Percentiles rank a stretch among this genome's conserved stretches.
Evolutionary conservation across 495 filamentous ascomycete species (phyloP).

Genomic region (Aspergillus indologenus): DNA sequence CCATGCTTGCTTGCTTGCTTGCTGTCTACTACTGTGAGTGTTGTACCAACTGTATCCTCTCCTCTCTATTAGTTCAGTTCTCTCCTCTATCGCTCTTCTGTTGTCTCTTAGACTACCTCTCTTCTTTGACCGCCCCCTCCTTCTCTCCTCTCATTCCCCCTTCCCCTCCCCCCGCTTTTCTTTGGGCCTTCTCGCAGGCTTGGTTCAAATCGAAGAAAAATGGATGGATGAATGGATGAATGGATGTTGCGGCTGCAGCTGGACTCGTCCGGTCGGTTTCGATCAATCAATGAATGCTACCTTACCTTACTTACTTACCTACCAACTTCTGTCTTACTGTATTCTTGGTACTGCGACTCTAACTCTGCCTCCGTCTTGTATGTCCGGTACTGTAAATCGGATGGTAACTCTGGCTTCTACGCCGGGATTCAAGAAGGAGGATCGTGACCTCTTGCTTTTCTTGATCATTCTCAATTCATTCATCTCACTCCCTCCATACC

Average conservation of each 20-base stretch:
- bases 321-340: neutral
- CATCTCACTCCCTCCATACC: neutral
- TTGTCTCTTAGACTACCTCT: too few relatives aligned
- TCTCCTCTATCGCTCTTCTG: neutral
- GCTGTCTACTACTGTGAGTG: too few relatives aligned
- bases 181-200: constrained; percentile 27
- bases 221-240: neutral
- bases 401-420: neutral
- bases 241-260: constrained; percentile 15
- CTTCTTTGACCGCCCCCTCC: constrained; percentile 16
- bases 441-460: neutral
- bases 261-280: constrained; percentile 9
- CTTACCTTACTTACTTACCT: neutral
- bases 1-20: neutral
- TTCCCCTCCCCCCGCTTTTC: constrained; percentile 17
- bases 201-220: constrained; percentile 1
- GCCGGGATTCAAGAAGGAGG: neutral
- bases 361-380: neutral
- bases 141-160: constrained; percentile 2
- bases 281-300: neutral
- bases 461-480: neutral
- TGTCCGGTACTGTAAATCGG: neutral
- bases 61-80: too few relatives aligned
- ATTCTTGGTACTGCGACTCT: neutral
- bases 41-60: too few relatives aligned